Evolutionary conservation across 495 filamentous ascomycete genomes (phyloP).

Genomic region (Aspergillus funiculosus): DNA sequence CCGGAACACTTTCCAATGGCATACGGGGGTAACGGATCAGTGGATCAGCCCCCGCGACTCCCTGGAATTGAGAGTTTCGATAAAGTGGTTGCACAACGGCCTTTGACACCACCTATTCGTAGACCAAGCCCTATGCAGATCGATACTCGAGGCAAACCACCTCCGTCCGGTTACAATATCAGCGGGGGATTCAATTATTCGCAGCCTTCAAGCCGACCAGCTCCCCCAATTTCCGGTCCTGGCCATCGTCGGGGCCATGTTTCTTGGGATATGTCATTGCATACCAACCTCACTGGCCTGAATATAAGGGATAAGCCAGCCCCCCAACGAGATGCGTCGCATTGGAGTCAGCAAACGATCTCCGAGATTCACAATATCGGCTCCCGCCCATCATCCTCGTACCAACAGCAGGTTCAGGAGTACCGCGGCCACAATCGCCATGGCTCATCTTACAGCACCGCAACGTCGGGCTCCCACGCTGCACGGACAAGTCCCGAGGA

Average conservation of each 20-base stretch:
- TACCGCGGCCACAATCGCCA: slow-evolving; percentile 26
- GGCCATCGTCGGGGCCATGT: slow-evolving; percentile 57
- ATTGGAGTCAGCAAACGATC: slow-evolving; percentile 48
- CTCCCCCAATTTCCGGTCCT: slow-evolving; percentile 43
- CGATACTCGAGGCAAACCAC: slow-evolving; percentile 44
- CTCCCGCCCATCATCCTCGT: slow-evolving; percentile 40
- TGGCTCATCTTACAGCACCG: slow-evolving; percentile 20
- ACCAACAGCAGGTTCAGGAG: slow-evolving; percentile 34
- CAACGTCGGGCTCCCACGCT: slow-evolving; percentile 27
- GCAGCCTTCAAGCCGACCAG: slow-evolving; percentile 42
- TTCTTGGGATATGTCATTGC: slow-evolving; percentile 72
- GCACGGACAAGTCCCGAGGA: slow-evolving; percentile 63
- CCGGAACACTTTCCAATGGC: slow-evolving; percentile 51
- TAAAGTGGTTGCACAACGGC: slow-evolving; percentile 52
- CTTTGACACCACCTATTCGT: slow-evolving; percentile 57
- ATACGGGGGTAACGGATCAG: slow-evolving; percentile 41
- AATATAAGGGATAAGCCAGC: slow-evolving; percentile 54
- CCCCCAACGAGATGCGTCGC: slow-evolving; percentile 47
- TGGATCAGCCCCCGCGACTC: slow-evolving; percentile 55
- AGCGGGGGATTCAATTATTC: slow-evolving; percentile 41
- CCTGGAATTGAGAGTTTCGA: slow-evolving; percentile 92
- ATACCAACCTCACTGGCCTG: slow-evolving; percentile 66
- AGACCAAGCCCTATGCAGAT: slow-evolving; percentile 64
- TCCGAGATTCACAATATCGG: slow-evolving; percentile 38
- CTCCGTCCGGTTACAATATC: slow-evolving; percentile 32